A percentile compares a stretch with the other conserved stretches of the same genome.
Conservation (phyloP, 805 yeast species). For the Teunomyces tritomae region DNA sequence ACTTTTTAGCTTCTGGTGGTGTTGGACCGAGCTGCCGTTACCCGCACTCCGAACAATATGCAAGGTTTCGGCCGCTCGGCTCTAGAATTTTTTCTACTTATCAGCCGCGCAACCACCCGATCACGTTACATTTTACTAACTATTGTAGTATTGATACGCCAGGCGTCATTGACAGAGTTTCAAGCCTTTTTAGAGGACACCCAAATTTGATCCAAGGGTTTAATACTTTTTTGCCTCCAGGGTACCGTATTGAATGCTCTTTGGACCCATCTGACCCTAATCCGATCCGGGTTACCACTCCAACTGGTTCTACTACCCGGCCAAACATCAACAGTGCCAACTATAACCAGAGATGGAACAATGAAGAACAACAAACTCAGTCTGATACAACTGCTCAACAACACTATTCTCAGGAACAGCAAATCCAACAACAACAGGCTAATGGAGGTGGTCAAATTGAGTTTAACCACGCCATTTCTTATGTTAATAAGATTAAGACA, state of each 20-base stretch:
- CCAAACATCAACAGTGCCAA: conserved; percentile 44
- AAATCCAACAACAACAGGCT: conserved; percentile 18
- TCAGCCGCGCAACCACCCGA: conserved; percentile 1
- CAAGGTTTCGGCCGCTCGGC: conserved; percentile 2
- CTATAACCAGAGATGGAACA: conserved; percentile 24
- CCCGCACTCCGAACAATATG: neutral
- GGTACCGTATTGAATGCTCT: conserved; percentile 90
- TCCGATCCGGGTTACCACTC: conserved; percentile 93
- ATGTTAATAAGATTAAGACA: conserved; percentile 93
- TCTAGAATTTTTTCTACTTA: neutral
- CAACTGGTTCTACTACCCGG: conserved; percentile 81
- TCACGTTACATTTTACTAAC: conserved; percentile 6
- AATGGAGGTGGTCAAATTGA: conserved; percentile 74
- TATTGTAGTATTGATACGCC: conserved; percentile 82
- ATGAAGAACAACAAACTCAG: conserved; percentile 16
- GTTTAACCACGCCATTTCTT: conserved; percentile 94
- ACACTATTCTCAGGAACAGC: conserved; percentile 17
- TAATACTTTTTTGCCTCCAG: conserved; percentile 96
- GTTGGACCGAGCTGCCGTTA: neutral
- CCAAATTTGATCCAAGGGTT: conserved; percentile 94
- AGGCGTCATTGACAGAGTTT: conserved; percentile 95
- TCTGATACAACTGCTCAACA: conserved; percentile 14
- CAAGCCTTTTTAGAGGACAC: conserved; percentile 86
- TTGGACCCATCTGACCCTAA: conserved; percentile 84
- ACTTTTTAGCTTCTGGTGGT: neutral